Conservation (phyloP, 1,284 basidiomycete genomes). For the Tilletia horrida region DNA sequence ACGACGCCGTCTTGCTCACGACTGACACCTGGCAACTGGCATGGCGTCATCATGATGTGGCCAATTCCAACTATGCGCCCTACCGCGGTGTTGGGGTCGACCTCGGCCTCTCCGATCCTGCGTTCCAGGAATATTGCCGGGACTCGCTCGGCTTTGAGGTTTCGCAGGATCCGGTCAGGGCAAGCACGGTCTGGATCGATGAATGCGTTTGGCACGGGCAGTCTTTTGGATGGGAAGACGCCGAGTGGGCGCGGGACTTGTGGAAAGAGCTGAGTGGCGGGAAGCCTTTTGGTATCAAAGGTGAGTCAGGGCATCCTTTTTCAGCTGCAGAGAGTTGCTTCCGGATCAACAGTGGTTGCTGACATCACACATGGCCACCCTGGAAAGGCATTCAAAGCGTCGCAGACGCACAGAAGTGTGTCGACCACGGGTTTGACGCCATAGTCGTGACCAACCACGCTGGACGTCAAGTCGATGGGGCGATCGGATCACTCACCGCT, state of each 20-base stretch:
- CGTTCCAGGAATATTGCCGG: conserved; percentile 56
- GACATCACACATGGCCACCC: too few species aligned
- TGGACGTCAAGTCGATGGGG: conserved; percentile 51
- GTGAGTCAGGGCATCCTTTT: conserved; percentile 64
- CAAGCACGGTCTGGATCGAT: background rate
- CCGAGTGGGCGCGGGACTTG: conserved; percentile 52
- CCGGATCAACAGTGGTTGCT: too few species aligned
- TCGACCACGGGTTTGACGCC: conserved; percentile 67
- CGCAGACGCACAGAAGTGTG: conserved; percentile 59
- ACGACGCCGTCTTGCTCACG: conserved; percentile 60
- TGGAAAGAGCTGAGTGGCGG: conserved; percentile 63
- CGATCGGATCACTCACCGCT: conserved; percentile 27
- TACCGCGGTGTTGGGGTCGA: conserved; percentile 58
- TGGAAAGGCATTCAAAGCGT: too few species aligned
- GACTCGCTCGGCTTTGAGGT: background rate
- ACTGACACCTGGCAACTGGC: conserved; percentile 66
- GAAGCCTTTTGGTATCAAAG: conserved; percentile 64
- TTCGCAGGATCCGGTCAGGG: background rate
- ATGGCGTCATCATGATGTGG: conserved; percentile 63
- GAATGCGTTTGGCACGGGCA: conserved; percentile 62
- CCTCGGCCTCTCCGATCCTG: conserved; percentile 65
- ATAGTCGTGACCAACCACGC: conserved; percentile 80
- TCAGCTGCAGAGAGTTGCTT: too few species aligned
- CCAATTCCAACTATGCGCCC: conserved; percentile 58
- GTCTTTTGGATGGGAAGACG: conserved; percentile 63